Evolutionary conservation across 768 basidiomycete genomes (phyloP).

Genomic region (Albatrellus ellisii): DNA sequence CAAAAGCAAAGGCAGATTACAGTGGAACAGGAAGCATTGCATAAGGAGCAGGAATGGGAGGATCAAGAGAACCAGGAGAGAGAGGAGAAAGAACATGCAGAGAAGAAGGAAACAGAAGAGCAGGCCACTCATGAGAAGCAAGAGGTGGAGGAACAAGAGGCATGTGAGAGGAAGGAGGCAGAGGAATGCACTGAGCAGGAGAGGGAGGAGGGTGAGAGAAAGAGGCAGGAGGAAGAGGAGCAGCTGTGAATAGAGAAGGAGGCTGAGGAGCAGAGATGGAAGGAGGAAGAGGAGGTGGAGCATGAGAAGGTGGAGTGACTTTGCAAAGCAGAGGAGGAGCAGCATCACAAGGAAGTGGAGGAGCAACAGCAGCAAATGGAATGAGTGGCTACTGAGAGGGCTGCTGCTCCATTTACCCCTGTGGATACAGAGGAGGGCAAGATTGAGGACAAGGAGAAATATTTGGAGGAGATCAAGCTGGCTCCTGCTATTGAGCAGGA

Average conservation of each 20-base stretch:
- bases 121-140: no score
- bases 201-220: slow-evolving; percentile 20
- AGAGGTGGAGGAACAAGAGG: slow-evolving; percentile 25
- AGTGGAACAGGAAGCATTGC: no score
- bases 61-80: slow-evolving; percentile 35
- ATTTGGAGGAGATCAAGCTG: slow-evolving; percentile 9
- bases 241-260: slow-evolving; percentile 18
- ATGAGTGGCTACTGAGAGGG: slow-evolving; percentile 13
- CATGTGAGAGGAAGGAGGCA: slow-evolving; percentile 26
- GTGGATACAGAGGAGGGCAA: slow-evolving; percentile 26
- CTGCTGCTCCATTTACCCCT: slow-evolving; percentile 19
- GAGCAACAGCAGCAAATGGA: slow-evolving; percentile 14
- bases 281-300: slow-evolving; percentile 20
- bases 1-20: slow-evolving; percentile 36
- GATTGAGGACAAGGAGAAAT: no score
- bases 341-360: slow-evolving; percentile 26
- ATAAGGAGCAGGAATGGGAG: slow-evolving; percentile 32
- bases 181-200: slow-evolving; percentile 25
- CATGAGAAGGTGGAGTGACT: slow-evolving; percentile 28
- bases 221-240: slow-evolving; percentile 27
- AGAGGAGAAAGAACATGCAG: slow-evolving; percentile 26
- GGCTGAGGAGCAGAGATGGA: slow-evolving; percentile 15
- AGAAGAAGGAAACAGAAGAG: slow-evolving; percentile 23
- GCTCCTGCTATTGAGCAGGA: slow-evolving; percentile 21
- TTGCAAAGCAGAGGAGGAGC: slow-evolving; percentile 27